phyloP scores from a whole-genome alignment of 371 early-diverging fungal genomes.

The Mortierella sp. region DNA sequence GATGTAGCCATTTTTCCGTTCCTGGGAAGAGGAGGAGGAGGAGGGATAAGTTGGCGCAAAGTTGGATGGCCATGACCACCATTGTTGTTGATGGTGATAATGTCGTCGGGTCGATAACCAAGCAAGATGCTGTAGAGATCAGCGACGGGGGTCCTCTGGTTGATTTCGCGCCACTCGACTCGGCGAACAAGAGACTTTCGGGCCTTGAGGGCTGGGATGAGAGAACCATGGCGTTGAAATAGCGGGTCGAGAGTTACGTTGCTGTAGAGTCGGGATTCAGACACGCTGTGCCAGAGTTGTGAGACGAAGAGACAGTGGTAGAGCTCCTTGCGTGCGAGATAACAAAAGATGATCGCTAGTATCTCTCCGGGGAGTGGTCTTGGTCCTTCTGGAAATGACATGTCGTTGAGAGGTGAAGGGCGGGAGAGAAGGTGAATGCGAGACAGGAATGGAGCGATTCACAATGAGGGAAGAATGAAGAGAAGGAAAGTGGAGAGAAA shows the following conservation, averaged over 20 bases:
- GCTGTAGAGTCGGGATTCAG: not conserved
- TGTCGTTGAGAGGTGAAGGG: not conserved
- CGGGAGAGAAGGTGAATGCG: too few species aligned
- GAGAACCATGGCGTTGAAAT: not conserved
- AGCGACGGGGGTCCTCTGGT: not conserved
- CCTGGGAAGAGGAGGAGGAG: too few species aligned
- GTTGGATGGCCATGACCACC: too few species aligned
- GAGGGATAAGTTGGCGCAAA: too few species aligned
- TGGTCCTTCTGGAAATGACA: not conserved
- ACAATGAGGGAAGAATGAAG: too few species aligned
- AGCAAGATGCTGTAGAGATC: slow-evolving; percentile 11
- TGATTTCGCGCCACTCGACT: not conserved
- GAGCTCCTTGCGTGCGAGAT: not conserved
- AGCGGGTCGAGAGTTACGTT: not conserved
- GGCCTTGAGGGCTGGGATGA: not conserved
- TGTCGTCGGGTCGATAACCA: not conserved
- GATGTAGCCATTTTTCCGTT: too few species aligned
- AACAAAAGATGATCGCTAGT: not conserved
- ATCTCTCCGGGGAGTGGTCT: not conserved
- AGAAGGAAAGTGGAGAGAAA: too few species aligned
- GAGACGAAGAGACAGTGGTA: not conserved
- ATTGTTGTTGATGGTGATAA: too few species aligned
- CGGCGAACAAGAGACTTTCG: not conserved
- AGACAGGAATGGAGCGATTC: not conserved
- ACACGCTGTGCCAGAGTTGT: not conserved